Evolutionary conservation across 495 filamentous ascomycete species (phyloP), one percentile per base, ranked within the genome.

Genomic region (Penicillium samsonianum): DNA sequence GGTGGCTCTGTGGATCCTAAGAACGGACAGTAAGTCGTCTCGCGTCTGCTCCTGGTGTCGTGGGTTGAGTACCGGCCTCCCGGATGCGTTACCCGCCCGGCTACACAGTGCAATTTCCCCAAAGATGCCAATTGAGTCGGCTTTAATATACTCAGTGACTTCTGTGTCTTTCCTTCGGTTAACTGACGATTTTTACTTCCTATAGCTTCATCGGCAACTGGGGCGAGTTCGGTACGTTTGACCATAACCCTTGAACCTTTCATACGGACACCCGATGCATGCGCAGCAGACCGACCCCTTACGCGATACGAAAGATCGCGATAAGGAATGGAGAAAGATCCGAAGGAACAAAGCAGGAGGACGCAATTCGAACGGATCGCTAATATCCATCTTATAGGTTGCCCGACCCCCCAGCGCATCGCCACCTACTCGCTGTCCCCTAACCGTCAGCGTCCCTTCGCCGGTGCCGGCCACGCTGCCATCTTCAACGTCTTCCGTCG

Each of bases 191-290:
- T 38, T 22, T 41, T 38, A 8, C 14, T 62, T 12, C 52, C n/a
- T 60, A 64, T 68, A 96, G 92, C 58, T 97, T 79, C 74, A 76
- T 96, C 45, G 94, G 93, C 67, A 71, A 68, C 70, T 98, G 92
- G 93, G 93, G 93, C 65, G 78, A 79, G 67, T 74, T 97, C 57
- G 93, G 90, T 94, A 84, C 77, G 85, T 84, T 84, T 58, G 53
- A 50, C 53, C 22, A 59, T 47, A 43, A 59, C 45, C 48, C 60
- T 64, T 55, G 28, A 30, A 52, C 11, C 31, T 51, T 57, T 59
- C 44, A 35, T 52, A 56, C 46, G 40, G 22, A 55, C n/a, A n/a
- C 49, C 57, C 50, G 28, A 64, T 53, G 33, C 61, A 57, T 50
- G 51, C 41, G 48, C 45, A 51, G 46, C 44, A 49, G 22, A 53